A percentile compares a stretch with the other conserved stretches of the same genome.
phyloP scores from a whole-genome alignment of 805 yeast species.

The Kazachstania viticola region DNA sequence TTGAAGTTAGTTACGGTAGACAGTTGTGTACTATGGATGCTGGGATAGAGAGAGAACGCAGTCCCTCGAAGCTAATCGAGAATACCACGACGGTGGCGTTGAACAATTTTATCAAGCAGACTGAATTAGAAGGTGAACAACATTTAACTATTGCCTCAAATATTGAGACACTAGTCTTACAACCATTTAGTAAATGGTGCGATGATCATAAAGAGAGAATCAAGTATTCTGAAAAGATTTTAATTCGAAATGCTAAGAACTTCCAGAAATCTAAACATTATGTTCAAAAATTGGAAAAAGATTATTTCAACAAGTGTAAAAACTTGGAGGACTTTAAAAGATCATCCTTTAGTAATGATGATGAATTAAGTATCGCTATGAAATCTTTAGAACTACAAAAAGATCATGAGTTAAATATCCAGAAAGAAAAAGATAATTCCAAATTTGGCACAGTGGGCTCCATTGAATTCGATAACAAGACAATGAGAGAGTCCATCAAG shows the following conservation, averaged over 20 bases:
- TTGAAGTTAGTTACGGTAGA: conserved; percentile 55
- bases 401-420: conserved; percentile 14
- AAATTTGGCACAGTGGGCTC: conserved; percentile 20
- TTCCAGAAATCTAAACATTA: conserved; percentile 37
- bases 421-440: conserved; percentile 21
- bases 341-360: conserved; percentile 12
- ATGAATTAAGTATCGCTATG: conserved; percentile 16
- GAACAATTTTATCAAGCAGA: conserved; percentile 38
- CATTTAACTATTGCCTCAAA: conserved; percentile 54
- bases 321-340: conserved; percentile 48
- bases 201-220: conserved; percentile 59
- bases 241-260: conserved; percentile 39
- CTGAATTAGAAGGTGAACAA: conserved; percentile 52
- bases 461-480: conserved; percentile 25
- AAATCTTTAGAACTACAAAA: conserved; percentile 14
- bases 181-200: conserved; percentile 69
- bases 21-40: conserved; percentile 28
- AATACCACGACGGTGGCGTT: conserved; percentile 31
- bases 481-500: conserved; percentile 30
- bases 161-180: conserved; percentile 47
- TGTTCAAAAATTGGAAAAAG: conserved; percentile 45
- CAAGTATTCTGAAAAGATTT: conserved; percentile 43
- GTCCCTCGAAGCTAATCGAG: conserved; percentile 24
- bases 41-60: conserved; percentile 14
- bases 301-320: conserved; percentile 69